Percentiles rank a stretch among this genome's conserved stretches.
These are phyloP conservation scores for Barnettozyma vustinii DNA, from an alignment of 805 yeast species.

Conservation along the genomic window DNA sequence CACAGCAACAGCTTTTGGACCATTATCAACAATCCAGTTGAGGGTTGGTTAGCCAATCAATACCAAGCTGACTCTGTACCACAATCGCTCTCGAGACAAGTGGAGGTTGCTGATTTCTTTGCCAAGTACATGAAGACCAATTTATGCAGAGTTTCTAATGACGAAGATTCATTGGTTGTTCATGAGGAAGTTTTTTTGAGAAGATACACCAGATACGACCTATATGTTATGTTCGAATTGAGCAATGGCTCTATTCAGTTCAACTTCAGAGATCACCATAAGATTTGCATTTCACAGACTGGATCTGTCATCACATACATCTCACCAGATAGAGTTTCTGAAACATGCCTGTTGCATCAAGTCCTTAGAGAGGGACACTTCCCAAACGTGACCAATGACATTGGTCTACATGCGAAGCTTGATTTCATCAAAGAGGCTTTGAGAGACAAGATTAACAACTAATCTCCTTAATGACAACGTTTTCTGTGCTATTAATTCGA, in stretches of 20 bases:
- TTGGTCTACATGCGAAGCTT: constrained; percentile 41
- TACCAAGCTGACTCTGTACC: constrained; percentile 40
- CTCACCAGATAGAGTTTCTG: constrained; percentile 68
- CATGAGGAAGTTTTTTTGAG: constrained; percentile 71
- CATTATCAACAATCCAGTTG: constrained; percentile 41
- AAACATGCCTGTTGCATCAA: constrained; percentile 53
- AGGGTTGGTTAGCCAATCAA: constrained; percentile 52
- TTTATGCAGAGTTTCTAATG: constrained; percentile 72
- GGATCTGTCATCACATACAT: constrained; percentile 79
- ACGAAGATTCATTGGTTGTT: constrained; percentile 40
- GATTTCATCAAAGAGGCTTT: constrained; percentile 64
- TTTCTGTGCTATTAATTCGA: constrained; percentile 3
- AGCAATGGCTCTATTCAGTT: constrained; percentile 91
- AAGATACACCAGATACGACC: constrained; percentile 73
- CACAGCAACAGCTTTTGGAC: constrained; percentile 64
- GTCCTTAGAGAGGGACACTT: constrained; percentile 42
- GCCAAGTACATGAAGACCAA: constrained; percentile 90
- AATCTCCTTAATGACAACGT: background rate
- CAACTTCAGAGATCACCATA: constrained; percentile 93
- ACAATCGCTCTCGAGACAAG: constrained; percentile 53
- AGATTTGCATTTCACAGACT: constrained; percentile 69
- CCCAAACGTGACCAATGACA: constrained; percentile 41
- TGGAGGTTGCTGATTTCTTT: constrained; percentile 83
- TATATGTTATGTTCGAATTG: constrained; percentile 86
- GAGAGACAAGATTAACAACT: constrained; percentile 27